Base-by-base conservation (phyloP, 2,329 filamentous ascomycete species). In the Pyrenochaeta sp. region DNA sequence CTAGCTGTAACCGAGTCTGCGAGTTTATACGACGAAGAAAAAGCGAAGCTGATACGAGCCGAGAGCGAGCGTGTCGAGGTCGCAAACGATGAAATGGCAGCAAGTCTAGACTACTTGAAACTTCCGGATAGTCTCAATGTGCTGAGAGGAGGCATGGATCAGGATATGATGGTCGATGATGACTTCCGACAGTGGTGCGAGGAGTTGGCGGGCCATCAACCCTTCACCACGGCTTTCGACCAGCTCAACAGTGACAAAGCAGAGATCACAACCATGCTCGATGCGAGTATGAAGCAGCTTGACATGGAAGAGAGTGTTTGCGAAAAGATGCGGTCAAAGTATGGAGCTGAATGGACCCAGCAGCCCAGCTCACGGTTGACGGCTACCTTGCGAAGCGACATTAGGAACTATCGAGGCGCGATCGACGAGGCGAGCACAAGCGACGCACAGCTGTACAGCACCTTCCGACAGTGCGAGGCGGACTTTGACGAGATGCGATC, bases 311-410 rank as follows among this genome's bases (percentile, higher is more conserved):
- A 98, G 79, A 96, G 92, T 54, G 92, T 98, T 0, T 99, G 95
- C 76, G 95, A 99, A 77, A 99, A 98, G 83, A 99, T 99, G 95
- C 88, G 95, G 46, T 96, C 93, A 12, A 99, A 99, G 76, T 98
- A 98, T 75, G 93, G 94, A 54, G 86, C 85, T 28, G 94, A 98
- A 53, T 99, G 95, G 95, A 97, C 92, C 19, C 95, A 99, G 72
- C 95, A 99, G 72, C 95, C 95, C 10, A 98, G 94, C 74, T 92
- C 91, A 32, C 86, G 92, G 55, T 84, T 99, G 40, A 99, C 94
- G 1, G 89, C 91, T 3, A 98, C 94, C 0, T 80, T 99, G 49
- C 87, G 93, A 54, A 90, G 88, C 57, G 95, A 99, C 73, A 90
- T 98, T 52, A 86, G 90, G 60, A 94, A 90, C 71, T 97, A 98